Evolutionary conservation across 164 flowering plant species (phyloP).

Genomic region (Nelumbo lutea): DNA sequence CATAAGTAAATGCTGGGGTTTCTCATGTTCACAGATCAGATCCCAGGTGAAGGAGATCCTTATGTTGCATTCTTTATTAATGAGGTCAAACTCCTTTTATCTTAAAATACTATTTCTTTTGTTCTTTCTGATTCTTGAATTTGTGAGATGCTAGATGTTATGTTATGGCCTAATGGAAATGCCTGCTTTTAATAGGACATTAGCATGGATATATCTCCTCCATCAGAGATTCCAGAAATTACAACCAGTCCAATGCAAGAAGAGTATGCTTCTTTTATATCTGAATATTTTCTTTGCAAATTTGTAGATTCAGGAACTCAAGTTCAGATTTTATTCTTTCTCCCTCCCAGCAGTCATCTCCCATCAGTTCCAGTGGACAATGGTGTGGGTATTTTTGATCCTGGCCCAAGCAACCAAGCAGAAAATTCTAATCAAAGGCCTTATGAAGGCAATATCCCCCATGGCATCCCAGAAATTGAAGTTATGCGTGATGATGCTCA

Average conservation of each 20-base stretch:
- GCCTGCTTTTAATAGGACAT: slow-evolving; percentile 34
- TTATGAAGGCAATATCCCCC: slow-evolving; percentile 21
- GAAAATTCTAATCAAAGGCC: slow-evolving; percentile 12
- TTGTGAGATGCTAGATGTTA: neutral
- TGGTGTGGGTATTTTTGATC: slow-evolving; percentile 17
- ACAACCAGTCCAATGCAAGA: slow-evolving; percentile 32
- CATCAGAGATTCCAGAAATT: slow-evolving; percentile 19
- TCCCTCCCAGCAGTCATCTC: slow-evolving; percentile 16
- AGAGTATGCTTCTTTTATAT: slow-evolving; percentile 38
- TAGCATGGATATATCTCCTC: slow-evolving; percentile 20
- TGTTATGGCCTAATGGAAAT: neutral
- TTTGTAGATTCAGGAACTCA: neutral
- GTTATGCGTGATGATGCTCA: slow-evolving; percentile 45
- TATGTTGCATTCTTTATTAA: slow-evolving; percentile 52
- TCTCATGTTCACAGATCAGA: slow-evolving; percentile 42
- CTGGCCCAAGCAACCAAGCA: slow-evolving; percentile 26
- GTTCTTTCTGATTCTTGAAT: neutral
- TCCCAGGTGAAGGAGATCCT: slow-evolving; percentile 41
- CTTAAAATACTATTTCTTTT: neutral
- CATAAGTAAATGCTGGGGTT: neutral
- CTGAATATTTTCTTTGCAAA: neutral
- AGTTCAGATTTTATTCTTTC: neutral
- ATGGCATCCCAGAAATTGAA: slow-evolving; percentile 46
- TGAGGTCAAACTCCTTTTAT: slow-evolving; percentile 39
- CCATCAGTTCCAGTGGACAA: slow-evolving; percentile 15